Conservation (phyloP, 768 basidiomycete genomes). For the Leucocoprinus sp. region DNA sequence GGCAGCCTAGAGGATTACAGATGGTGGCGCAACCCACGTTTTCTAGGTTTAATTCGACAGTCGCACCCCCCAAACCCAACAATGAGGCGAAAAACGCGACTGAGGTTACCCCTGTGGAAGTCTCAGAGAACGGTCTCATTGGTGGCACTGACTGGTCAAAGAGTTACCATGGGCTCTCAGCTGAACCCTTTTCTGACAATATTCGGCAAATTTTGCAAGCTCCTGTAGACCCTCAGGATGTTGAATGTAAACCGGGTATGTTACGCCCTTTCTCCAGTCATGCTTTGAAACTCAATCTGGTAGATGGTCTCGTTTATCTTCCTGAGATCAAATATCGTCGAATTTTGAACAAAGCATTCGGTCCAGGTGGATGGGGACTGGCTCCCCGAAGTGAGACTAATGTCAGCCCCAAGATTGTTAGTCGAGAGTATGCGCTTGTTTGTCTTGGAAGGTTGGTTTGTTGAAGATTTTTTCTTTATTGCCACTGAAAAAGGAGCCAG, state of each 20-base stretch:
- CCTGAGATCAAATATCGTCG: conserved; percentile 97
- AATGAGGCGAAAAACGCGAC: neutral
- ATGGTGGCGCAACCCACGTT: neutral
- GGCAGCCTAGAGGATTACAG: neutral
- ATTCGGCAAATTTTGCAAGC: conserved; percentile 63
- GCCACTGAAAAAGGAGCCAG: conserved; percentile 28
- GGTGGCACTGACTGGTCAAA: conserved; percentile 75
- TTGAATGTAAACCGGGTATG: conserved; percentile 92
- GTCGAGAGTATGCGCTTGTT: conserved; percentile 89
- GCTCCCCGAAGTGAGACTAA: conserved; percentile 91
- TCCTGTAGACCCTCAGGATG: conserved; percentile 66
- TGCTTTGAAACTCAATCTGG: neutral
- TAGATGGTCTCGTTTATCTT: conserved; percentile 90
- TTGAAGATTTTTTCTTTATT: neutral
- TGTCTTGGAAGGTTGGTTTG: conserved; percentile 75
- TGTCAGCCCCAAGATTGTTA: conserved; percentile 80
- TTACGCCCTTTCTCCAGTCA: conserved; percentile 2
- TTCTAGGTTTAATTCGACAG: neutral
- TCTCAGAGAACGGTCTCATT: conserved; percentile 14
- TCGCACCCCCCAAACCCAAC: neutral
- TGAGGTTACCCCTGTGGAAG: neutral
- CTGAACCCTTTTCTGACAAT: conserved; percentile 70
- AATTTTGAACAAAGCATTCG: conserved; percentile 86
- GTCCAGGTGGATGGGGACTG: conserved; percentile 95
- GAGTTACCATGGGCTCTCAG: conserved; percentile 76